A percentile compares a stretch with the other conserved stretches of the same genome.
phyloP scores from a whole-genome alignment of 2,329 filamentous ascomycete species.

The Rhinocladiella similis region DNA sequence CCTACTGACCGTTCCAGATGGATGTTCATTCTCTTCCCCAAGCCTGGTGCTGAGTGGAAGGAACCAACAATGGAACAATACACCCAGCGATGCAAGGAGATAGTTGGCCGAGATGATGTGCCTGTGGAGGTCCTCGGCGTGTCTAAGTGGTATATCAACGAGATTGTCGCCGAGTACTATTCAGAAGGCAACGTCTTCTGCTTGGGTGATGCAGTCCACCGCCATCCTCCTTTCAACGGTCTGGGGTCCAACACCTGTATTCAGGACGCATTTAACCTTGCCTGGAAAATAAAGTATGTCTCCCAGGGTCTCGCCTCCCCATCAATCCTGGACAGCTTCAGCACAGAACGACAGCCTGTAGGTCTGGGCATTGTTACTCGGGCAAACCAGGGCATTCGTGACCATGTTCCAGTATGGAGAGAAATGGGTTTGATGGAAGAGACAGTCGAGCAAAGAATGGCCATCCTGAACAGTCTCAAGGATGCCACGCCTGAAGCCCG shows the following conservation, averaged over 20 bases:
- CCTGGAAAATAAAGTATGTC: slow-evolving; percentile 39
- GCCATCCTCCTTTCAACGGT: slow-evolving; percentile 38
- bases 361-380: slow-evolving; percentile 52
- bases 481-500: slow-evolving; percentile 40
- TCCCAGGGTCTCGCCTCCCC: slow-evolving; percentile 35
- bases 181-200: slow-evolving; percentile 38
- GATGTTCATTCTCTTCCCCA: slow-evolving; percentile 57
- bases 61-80: slow-evolving; percentile 52
- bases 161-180: slow-evolving; percentile 60
- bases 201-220: slow-evolving; percentile 41
- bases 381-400: slow-evolving; percentile 58
- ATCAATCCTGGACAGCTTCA: slow-evolving; percentile 35
- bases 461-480: slow-evolving; percentile 44
- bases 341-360: slow-evolving; percentile 37
- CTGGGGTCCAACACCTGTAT: slow-evolving; percentile 41
- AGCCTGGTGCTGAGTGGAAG: slow-evolving; percentile 38
- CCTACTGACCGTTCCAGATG: slow-evolving; percentile 37
- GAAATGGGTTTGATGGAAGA: slow-evolving; percentile 47
- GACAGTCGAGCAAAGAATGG: slow-evolving; percentile 42
- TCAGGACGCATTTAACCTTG: slow-evolving; percentile 40
- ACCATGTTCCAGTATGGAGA: slow-evolving; percentile 51
- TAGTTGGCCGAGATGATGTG: slow-evolving; percentile 58
- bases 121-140: slow-evolving; percentile 54
- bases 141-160: slow-evolving; percentile 62
- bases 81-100: slow-evolving; percentile 45